Base-by-base conservation (phyloP, 1,139 yeast species). In the Candida dubliniensis region DNA sequence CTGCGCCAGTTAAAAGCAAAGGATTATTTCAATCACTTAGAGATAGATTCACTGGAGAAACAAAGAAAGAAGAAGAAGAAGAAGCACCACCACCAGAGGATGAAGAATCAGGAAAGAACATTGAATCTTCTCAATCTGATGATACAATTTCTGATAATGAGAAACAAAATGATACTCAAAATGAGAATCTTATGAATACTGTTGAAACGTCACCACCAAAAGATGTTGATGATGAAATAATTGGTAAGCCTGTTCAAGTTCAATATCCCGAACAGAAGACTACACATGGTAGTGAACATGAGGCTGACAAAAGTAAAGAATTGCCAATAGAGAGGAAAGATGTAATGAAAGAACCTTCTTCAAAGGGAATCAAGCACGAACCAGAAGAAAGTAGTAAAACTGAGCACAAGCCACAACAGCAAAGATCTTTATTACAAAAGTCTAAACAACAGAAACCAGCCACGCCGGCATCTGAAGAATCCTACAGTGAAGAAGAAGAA, bases 11-110 rank as follows among this genome's bases (percentile, higher is more conserved):
- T 34, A 59, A 59, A 41, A 61, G 60, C 31, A 67, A 59, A 47
- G 71, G 74, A 8, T 54, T 69, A 8, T 69, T 69, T 53, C 73
- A 66, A 52, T 60, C 66, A 40, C 59, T 70, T 34, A 60, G 67
- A 39, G 71, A 67, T 36, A 61, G 67, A 42, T 58, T 67, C 31
- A 48, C 59, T 10, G 43, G 43, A 13, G 55, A 49, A 31, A 40
- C 45, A 3, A 46, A 43, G 13, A 35, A 14, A 10, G 30, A 25
- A 33, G 41, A 35, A 26, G 40, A 34, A 36, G 23, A 18, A 18
- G 23, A 18, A 18, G 5, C 3, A 18, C 23, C 3, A 18, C 23
- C 3, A 18, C 23, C 11, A 10, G 30, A 25, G 30, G 41, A 35
- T 18, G 40, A 34, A 32, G 37, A 39, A 34, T 18, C 24, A 14